Conservation (phyloP, 202 grass and related monocot genomes). For the Carex sylvatica region DNA sequence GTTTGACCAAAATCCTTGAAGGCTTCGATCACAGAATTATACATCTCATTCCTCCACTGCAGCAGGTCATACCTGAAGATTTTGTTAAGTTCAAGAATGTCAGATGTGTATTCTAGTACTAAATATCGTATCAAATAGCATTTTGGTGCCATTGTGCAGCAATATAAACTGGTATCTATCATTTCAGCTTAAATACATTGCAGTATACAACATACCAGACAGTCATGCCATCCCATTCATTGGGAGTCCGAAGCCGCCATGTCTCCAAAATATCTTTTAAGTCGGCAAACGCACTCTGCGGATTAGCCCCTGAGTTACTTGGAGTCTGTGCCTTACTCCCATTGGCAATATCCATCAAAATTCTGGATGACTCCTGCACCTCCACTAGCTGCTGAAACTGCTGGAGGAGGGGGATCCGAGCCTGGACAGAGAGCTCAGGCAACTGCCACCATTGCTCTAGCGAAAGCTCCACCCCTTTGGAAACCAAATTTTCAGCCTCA, state of each 20-base stretch:
- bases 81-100: background rate
- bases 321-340: constrained; percentile 82
- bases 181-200: background rate
- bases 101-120: background rate
- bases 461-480: constrained; percentile 93
- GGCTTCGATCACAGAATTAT: constrained; percentile 97
- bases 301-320: constrained; percentile 74
- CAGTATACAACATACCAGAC: constrained; percentile 52
- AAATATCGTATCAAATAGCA: background rate
- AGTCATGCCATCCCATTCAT: constrained; percentile 95
- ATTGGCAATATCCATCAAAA: constrained; percentile 93
- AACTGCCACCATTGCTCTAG: constrained; percentile 99
- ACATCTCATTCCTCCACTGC: constrained; percentile 99
- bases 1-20: constrained; percentile 91
- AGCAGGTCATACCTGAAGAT: constrained; percentile 58
- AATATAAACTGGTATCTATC: background rate
- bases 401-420: constrained; percentile 86
- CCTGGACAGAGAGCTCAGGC: constrained; percentile 93
- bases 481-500: constrained; percentile 74
- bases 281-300: constrained; percentile 76
- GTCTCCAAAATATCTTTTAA: constrained; percentile 99
- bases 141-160: background rate
- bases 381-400: constrained; percentile 98
- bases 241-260: constrained; percentile 93
- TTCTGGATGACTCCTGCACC: constrained; percentile 92